Conservation (phyloP, 306 rosid species). For the Bauhinia variegata region DNA sequence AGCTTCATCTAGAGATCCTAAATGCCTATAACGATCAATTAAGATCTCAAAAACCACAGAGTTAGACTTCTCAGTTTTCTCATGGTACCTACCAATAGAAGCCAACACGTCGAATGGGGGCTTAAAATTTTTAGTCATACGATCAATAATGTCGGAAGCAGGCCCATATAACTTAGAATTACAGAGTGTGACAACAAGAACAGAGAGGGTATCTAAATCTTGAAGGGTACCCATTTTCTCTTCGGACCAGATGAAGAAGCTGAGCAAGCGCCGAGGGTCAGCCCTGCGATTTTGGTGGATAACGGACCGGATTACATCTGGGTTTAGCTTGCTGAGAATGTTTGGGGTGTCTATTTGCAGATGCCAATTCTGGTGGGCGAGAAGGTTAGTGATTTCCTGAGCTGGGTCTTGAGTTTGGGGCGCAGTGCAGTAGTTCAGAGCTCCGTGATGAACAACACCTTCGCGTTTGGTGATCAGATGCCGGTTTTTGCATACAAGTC, state of each 20-base stretch:
- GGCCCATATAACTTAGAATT: conserved; percentile 38
- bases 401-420: conserved; percentile 35
- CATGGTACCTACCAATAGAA: conserved; percentile 40
- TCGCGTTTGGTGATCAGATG: conserved; percentile 2
- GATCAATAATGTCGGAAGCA: conserved; percentile 43
- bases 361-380: conserved; percentile 44
- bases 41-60: conserved; percentile 50
- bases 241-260: conserved; percentile 56
- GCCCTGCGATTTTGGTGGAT: conserved; percentile 32
- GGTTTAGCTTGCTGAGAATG: conserved; percentile 43
- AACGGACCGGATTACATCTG: conserved; percentile 47
- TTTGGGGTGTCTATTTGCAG: conserved; percentile 30
- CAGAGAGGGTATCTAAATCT: conserved; percentile 42
- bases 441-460: neutral
- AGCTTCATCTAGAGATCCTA: conserved; percentile 49
- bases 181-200: conserved; percentile 54
- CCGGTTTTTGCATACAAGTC: neutral
- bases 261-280: conserved; percentile 47
- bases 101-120: conserved; percentile 43
- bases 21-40: conserved; percentile 40
- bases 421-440: conserved; percentile 27
- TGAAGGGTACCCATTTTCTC: conserved; percentile 46
- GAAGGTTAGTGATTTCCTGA: conserved; percentile 46
- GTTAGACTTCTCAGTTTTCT: conserved; percentile 33
- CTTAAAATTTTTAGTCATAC: conserved; percentile 42